These are phyloP conservation scores for Phycomyces blakesleeanus DNA, from an alignment of 192 early-diverging fungal species.

Conservation along the genomic window DNA sequence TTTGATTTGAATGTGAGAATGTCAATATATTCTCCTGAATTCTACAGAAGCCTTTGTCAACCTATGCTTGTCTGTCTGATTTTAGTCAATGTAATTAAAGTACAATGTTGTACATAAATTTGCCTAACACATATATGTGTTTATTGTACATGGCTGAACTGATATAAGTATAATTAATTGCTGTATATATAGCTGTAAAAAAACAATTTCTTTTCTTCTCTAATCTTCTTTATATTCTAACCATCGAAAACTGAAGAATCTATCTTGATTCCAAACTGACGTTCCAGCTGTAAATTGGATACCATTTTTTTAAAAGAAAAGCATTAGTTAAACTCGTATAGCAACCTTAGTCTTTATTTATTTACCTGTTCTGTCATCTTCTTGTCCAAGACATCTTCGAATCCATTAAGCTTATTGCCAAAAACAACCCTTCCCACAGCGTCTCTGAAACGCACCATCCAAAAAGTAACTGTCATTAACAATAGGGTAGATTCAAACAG, in stretches of 20 bases:
- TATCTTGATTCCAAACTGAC: conserved; percentile 74
- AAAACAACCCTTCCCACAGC: conserved; percentile 34
- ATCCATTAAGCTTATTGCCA: conserved; percentile 41
- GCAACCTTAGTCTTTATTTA: not conserved
- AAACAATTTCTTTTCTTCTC: not conserved
- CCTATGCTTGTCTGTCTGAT: too few species aligned
- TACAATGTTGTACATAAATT: too few species aligned
- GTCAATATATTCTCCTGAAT: not conserved
- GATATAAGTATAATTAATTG: not conserved
- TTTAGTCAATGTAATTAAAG: too few species aligned
- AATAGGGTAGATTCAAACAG: conserved; percentile 58
- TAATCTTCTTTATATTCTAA: conserved; percentile 25
- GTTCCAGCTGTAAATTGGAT: conserved; percentile 45
- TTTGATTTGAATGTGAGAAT: not conserved
- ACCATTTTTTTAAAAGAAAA: not conserved
- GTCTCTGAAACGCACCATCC: conserved; percentile 42
- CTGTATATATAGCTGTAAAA: not conserved
- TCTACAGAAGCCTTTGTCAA: not conserved
- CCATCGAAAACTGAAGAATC: conserved; percentile 75
- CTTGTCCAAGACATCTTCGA: conserved; percentile 77
- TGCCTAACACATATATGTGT: too few species aligned
- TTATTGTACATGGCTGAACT: too few species aligned
- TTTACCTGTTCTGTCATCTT: conserved; percentile 52
- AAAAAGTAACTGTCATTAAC: conserved; percentile 58
- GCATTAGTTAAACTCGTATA: not conserved